These are phyloP conservation scores for Hypoxylon rickii DNA, from an alignment of 495 filamentous ascomycete species.

Conservation along the genomic window DNA sequence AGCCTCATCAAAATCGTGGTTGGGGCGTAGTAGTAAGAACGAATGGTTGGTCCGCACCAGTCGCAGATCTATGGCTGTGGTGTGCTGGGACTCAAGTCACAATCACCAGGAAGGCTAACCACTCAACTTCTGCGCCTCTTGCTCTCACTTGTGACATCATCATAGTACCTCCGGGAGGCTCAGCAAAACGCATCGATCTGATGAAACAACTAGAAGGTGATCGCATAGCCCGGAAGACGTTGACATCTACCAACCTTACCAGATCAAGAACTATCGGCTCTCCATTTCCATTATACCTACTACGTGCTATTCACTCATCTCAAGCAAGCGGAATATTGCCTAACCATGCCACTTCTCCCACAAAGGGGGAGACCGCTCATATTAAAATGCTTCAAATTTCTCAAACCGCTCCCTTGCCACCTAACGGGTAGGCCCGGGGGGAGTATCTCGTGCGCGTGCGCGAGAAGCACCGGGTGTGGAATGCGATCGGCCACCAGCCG, in stretches of 20 bases:
- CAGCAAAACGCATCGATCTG: too few relatives aligned
- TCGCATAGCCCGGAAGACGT: too few relatives aligned
- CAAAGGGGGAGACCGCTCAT: neutral
- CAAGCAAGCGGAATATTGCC: slow-evolving; percentile 12
- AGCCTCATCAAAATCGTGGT: too few relatives aligned
- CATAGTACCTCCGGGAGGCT: neutral
- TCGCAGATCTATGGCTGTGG: too few relatives aligned
- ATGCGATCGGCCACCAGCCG: slow-evolving; percentile 26
- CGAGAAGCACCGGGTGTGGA: slow-evolving; percentile 12
- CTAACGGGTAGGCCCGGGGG: too few relatives aligned
- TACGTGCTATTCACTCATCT: neutral
- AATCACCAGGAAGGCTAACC: neutral
- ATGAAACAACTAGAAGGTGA: too few relatives aligned
- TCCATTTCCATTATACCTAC: neutral
- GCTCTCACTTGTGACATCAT: neutral
- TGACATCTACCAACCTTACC: too few relatives aligned
- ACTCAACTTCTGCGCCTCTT: neutral
- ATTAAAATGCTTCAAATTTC: slow-evolving; percentile 36
- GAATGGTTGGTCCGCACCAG: too few relatives aligned
- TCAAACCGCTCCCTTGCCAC: slow-evolving; percentile 9
- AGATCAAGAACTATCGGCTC: neutral
- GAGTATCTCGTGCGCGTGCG: too few relatives aligned
- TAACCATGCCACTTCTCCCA: slow-evolving; percentile 13
- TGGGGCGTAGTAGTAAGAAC: too few relatives aligned
- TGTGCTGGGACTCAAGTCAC: neutral